phyloP scores from a whole-genome alignment of 2,329 filamentous ascomycete species.

The Apiospora koreana region DNA sequence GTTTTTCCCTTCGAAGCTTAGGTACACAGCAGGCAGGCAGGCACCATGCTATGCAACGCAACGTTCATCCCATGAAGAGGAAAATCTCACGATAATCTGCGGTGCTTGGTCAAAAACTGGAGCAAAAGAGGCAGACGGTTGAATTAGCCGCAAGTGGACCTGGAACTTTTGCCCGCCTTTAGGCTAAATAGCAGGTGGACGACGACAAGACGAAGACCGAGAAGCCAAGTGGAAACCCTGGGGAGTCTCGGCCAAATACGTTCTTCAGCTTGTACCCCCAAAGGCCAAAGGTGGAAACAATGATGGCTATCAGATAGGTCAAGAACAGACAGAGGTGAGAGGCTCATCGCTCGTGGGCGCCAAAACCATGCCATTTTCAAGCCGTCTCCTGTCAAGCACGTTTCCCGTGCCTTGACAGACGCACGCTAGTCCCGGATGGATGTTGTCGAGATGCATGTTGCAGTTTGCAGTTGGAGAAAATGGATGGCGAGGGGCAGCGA shows the following conservation, averaged over 20 bases:
- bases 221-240: neutral
- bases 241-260: conserved; percentile 7
- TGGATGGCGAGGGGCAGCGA: conserved; percentile 1
- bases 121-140: conserved; percentile 7
- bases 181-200: conserved; percentile 11
- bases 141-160: conserved; percentile 15
- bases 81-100: neutral
- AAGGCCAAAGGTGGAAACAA: neutral
- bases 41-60: neutral
- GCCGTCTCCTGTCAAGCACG: neutral
- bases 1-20: neutral
- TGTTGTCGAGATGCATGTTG: too few species aligned
- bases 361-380: neutral
- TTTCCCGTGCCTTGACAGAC: neutral
- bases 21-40: neutral
- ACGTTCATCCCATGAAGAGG: neutral
- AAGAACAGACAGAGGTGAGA: neutral
- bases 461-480: neutral
- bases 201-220: neutral
- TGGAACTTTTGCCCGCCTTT: neutral
- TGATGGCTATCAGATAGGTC: neutral
- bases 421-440: neutral
- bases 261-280: neutral
- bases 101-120: neutral
- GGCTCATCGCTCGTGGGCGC: neutral